These are phyloP conservation scores for Cryptomeria japonica DNA, from an alignment of 75 land plant species.

Conservation along the genomic window DNA sequence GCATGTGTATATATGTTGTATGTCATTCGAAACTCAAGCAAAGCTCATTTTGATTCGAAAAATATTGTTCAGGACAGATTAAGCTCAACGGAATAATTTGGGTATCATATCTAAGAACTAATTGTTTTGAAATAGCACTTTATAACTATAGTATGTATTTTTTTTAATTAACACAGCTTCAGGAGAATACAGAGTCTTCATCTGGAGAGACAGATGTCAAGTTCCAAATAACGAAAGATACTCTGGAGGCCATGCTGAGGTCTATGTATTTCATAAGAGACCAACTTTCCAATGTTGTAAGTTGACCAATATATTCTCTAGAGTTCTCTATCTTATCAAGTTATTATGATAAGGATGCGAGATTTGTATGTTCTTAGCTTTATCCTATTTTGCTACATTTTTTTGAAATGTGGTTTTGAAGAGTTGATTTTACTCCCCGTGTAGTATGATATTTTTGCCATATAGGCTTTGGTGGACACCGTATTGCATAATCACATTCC, in stretches of 20 bases:
- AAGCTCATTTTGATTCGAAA: not conserved
- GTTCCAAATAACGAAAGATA: constrained; percentile 54
- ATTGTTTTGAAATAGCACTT: not conserved
- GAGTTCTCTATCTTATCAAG: not conserved
- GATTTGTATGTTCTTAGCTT: not conserved
- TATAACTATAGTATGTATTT: not conserved
- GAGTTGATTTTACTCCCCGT: too few species aligned
- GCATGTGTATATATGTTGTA: too few species aligned
- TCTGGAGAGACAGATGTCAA: constrained; percentile 46
- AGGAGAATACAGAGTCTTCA: constrained; percentile 29
- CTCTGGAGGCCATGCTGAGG: constrained; percentile 48
- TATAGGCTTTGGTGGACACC: too few species aligned
- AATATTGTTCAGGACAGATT: not conserved
- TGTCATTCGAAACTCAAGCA: not conserved
- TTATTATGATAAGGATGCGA: not conserved
- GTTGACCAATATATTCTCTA: not conserved
- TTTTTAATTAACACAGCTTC: constrained; percentile 39
- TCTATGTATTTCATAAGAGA: constrained; percentile 59
- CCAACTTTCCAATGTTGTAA: constrained; percentile 32
- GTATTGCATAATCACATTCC: not conserved
- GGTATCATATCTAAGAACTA: not conserved
- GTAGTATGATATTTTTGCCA: not conserved
- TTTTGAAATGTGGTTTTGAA: not conserved
- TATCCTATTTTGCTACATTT: not conserved
- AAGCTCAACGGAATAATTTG: not conserved